Conservation (phyloP, 2,329 filamentous ascomycete genomes). For the Cercospora sesami region DNA sequence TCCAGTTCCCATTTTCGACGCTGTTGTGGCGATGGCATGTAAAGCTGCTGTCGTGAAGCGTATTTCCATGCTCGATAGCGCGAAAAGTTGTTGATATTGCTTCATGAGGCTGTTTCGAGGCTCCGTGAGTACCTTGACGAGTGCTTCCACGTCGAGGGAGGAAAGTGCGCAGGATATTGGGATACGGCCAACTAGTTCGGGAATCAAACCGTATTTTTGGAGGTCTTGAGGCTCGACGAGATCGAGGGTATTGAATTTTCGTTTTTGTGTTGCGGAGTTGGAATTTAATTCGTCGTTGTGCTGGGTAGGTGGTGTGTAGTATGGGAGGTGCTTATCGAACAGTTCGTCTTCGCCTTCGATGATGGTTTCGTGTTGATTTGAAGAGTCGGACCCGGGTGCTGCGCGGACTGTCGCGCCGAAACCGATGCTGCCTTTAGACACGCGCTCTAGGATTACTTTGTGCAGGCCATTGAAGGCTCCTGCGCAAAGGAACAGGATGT, state of each 20-base stretch:
- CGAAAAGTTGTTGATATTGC: slow-evolving; percentile 87
- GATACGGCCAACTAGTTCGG: slow-evolving; percentile 91
- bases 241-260: slow-evolving; percentile 71
- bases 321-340: slow-evolving; percentile 48
- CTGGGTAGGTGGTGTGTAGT: slow-evolving; percentile 46
- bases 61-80: slow-evolving; percentile 73
- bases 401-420: slow-evolving; percentile 81
- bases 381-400: slow-evolving; percentile 31
- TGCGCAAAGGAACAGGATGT: slow-evolving; percentile 95
- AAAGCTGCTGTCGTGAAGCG: slow-evolving; percentile 80
- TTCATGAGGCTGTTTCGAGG: slow-evolving; percentile 83
- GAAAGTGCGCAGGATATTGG: slow-evolving; percentile 86
- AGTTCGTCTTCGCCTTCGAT: slow-evolving; percentile 58
- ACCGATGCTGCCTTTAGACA: slow-evolving; percentile 82
- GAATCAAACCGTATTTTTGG: slow-evolving; percentile 70
- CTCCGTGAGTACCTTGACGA: slow-evolving; percentile 88
- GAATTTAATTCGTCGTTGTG: slow-evolving; percentile 40
- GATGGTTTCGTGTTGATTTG: slow-evolving; percentile 60
- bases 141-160: slow-evolving; percentile 65
- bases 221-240: slow-evolving; percentile 76
- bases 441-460: slow-evolving; percentile 81
- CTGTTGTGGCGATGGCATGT: slow-evolving; percentile 75
- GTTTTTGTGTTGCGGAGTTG: slow-evolving; percentile 36
- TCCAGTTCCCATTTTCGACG: slow-evolving; percentile 70
- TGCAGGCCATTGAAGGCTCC: slow-evolving; percentile 93